phyloP scores from a whole-genome alignment of 371 early-diverging fungal species.

The Agmasoma carcini region DNA sequence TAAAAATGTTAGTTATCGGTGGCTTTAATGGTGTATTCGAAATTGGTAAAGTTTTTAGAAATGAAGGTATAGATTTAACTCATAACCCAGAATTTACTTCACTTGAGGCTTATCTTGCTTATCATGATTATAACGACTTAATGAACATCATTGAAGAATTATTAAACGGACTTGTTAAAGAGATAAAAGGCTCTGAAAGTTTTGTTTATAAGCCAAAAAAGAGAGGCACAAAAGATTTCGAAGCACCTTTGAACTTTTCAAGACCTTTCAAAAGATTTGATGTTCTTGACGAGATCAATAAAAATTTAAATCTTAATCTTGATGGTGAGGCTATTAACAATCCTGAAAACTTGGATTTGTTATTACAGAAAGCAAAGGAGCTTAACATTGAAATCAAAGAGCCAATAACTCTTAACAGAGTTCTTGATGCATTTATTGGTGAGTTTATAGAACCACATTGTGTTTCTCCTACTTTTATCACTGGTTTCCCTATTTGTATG shows the following conservation, averaged over 20 bases:
- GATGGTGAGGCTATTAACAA: slow-evolving; percentile 65
- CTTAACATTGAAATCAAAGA: slow-evolving; percentile 73
- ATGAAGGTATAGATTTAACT: slow-evolving; percentile 95
- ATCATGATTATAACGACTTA: slow-evolving; percentile 86
- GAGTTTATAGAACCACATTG: slow-evolving; percentile 85
- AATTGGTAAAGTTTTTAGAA: slow-evolving; percentile 96
- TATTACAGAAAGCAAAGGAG: slow-evolving; percentile 73
- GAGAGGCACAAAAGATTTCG: slow-evolving; percentile 57
- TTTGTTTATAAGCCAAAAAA: slow-evolving; percentile 78
- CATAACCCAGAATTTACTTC: slow-evolving; percentile 99
- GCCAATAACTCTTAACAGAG: slow-evolving; percentile 78
- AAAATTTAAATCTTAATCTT: slow-evolving; percentile 69
- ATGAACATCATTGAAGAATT: slow-evolving; percentile 83
- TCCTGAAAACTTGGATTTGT: slow-evolving; percentile 65
- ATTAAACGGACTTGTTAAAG: slow-evolving; percentile 73
- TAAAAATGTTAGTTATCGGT: slow-evolving; percentile 93
- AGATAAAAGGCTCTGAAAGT: slow-evolving; percentile 67
- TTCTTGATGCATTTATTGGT: slow-evolving; percentile 93
- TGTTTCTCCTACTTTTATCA: slow-evolving; percentile 85
- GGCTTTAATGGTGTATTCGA: slow-evolving; percentile 97
- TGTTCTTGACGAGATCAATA: slow-evolving; percentile 80
- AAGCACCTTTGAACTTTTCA: slow-evolving; percentile 70
- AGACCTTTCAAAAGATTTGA: slow-evolving; percentile 84
- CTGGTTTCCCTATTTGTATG: slow-evolving; percentile 92
- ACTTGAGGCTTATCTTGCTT: slow-evolving; percentile 97